Conservation (phyloP, 2,329 filamentous ascomycete genomes). For the Aschersonia sp. region DNA sequence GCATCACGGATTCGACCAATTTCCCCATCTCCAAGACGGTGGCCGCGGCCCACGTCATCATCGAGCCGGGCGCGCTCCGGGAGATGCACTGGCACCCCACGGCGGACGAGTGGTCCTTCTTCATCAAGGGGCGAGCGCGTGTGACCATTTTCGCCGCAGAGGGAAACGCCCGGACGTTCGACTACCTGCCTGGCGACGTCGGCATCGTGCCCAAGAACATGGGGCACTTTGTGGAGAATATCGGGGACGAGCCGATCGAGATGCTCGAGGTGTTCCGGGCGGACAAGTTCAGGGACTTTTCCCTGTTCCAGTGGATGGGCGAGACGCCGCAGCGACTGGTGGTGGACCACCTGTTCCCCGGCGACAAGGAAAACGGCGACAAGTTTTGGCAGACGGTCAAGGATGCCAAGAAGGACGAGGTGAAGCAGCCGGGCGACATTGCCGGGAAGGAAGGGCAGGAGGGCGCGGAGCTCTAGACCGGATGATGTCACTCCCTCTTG, state of each 20-base stretch:
- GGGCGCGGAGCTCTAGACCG: background rate
- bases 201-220: constrained; percentile 65
- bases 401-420: constrained; percentile 43
- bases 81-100: constrained; percentile 78
- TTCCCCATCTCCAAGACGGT: constrained; percentile 62
- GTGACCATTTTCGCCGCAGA: constrained; percentile 62
- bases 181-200: constrained; percentile 62
- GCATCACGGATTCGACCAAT: constrained; percentile 62
- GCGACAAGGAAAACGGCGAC: constrained; percentile 44
- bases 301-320: constrained; percentile 61
- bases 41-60: constrained; percentile 56
- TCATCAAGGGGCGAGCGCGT: constrained; percentile 56
- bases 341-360: constrained; percentile 49
- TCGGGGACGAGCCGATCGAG: constrained; percentile 60
- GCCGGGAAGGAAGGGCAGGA: background rate
- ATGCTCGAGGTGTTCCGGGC: constrained; percentile 64
- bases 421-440: constrained; percentile 12
- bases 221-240: constrained; percentile 72
- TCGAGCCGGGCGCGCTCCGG: constrained; percentile 56
- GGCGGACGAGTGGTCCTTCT: constrained; percentile 71
- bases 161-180: constrained; percentile 57
- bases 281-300: constrained; percentile 59
- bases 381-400: constrained; percentile 49
- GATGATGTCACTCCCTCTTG: background rate
- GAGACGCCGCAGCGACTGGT: constrained; percentile 55